phyloP scores from a whole-genome alignment of 129 eudicot species.

The Chrysanthemum seticuspe region DNA sequence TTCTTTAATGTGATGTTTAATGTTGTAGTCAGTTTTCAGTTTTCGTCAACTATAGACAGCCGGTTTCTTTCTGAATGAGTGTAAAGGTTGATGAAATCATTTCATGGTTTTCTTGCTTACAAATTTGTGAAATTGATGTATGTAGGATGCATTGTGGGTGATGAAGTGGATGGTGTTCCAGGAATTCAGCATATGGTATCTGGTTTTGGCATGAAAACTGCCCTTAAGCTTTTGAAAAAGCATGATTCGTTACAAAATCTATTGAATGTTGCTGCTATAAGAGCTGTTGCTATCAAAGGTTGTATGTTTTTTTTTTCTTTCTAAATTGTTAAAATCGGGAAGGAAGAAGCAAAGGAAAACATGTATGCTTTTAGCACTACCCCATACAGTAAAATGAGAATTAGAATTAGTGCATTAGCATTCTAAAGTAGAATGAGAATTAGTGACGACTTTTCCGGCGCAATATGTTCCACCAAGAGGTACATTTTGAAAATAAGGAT shows the following conservation, averaged over 20 bases:
- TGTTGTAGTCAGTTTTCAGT: background rate
- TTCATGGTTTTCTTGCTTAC: background rate
- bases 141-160: conserved; percentile 91
- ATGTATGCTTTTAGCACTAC: no score
- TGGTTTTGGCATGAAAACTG: conserved; percentile 88
- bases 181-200: conserved; percentile 85
- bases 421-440: no score
- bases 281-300: conserved; percentile 26
- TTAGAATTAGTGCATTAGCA: no score
- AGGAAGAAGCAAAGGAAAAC: no score
- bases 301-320: no score
- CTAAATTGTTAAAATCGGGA: no score
- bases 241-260: conserved; percentile 67
- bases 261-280: conserved; percentile 53
- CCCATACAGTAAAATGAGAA: no score
- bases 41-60: background rate
- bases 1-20: background rate
- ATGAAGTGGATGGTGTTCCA: conserved; percentile 88
- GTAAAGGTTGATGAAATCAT: background rate
- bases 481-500: no score
- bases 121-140: background rate
- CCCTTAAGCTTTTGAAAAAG: conserved; percentile 84
- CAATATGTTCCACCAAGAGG: no score
- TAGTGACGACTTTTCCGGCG: no score
- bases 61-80: background rate